Conservation (phyloP, 208 protist species). For the Leishmania turanica region DNA sequence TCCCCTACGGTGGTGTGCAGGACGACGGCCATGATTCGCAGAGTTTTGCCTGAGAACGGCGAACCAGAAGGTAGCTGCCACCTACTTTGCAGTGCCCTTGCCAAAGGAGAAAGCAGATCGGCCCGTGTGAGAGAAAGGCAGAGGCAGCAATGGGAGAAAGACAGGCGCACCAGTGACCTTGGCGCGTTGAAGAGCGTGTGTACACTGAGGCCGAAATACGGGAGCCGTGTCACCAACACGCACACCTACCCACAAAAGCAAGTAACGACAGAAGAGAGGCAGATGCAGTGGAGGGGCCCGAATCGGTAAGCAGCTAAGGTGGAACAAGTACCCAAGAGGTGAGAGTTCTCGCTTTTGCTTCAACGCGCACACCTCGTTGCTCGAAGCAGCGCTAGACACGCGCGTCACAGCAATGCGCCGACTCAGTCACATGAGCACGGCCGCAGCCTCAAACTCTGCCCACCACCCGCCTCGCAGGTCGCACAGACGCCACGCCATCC, state of each 20-base stretch:
- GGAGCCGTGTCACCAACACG: neutral
- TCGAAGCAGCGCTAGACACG: neutral
- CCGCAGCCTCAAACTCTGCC: neutral
- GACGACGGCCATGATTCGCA: constrained; percentile 60
- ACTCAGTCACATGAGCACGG: neutral
- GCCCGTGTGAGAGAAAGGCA: neutral
- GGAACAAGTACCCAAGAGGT: neutral
- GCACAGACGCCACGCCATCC: neutral
- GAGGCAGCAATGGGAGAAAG: neutral
- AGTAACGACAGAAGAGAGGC: neutral
- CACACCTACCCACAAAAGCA: neutral
- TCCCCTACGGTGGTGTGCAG: constrained; percentile 74
- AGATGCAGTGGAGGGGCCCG: neutral
- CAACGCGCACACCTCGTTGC: neutral
- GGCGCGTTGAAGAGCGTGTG: neutral
- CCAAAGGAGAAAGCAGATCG: neutral
- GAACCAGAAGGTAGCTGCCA: neutral
- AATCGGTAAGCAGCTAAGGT: neutral
- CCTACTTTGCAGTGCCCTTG: neutral
- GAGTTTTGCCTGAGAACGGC: neutral
- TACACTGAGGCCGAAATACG: neutral
- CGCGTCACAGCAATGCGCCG: neutral
- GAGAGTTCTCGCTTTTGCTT: neutral
- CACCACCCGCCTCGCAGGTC: neutral
- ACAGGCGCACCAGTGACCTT: neutral